Percentiles rank a stretch among this genome's conserved stretches.
Conservation (phyloP, 345 rosid species). For the Chamaenerion angustifolium region DNA sequence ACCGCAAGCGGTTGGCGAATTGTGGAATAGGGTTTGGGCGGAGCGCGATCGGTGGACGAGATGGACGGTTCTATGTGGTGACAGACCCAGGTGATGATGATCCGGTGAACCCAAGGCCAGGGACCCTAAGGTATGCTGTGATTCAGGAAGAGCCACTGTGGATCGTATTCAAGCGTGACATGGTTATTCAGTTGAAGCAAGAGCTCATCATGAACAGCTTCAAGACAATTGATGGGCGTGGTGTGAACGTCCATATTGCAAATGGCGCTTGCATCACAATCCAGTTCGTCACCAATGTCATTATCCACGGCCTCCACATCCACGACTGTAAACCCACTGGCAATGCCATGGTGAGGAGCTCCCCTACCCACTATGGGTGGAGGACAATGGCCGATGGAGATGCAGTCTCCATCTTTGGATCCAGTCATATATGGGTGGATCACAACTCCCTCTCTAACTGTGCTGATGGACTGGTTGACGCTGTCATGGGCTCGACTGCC, state of each 20-base stretch:
- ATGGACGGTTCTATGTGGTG: slow-evolving; percentile 27
- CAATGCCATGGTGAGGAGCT: slow-evolving; percentile 19
- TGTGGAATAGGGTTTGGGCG: slow-evolving; percentile 30
- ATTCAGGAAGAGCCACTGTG: slow-evolving; percentile 28
- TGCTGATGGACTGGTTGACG: slow-evolving; percentile 45
- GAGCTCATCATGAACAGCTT: slow-evolving; percentile 22
- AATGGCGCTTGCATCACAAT: slow-evolving; percentile 18
- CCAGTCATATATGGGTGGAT: slow-evolving; percentile 42
- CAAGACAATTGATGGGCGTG: slow-evolving; percentile 18
- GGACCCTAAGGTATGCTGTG: slow-evolving; percentile 29
- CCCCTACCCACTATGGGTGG: slow-evolving; percentile 15
- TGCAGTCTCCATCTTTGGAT: slow-evolving; percentile 33
- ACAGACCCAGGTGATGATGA: slow-evolving; percentile 24
- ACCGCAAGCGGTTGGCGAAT: slow-evolving; percentile 28
- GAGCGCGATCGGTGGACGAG: slow-evolving; percentile 30
- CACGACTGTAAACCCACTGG: slow-evolving; percentile 20
- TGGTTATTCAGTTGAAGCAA: slow-evolving; percentile 20
- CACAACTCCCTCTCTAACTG: slow-evolving; percentile 40
- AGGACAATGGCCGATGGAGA: slow-evolving; percentile 44
- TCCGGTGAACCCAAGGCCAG: slow-evolving; percentile 25
- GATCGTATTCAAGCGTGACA: slow-evolving; percentile 30
- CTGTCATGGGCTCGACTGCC: slow-evolving; percentile 46
- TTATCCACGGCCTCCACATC: slow-evolving; percentile 18
- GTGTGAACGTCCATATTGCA: slow-evolving; percentile 15
- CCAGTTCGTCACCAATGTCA: slow-evolving; percentile 14